Percentiles rank a stretch among this genome's conserved stretches.
Conservation (phyloP, 2,329 filamentous ascomycete species). For the Ophiognomonia clavigignenti-juglandacearum region DNA sequence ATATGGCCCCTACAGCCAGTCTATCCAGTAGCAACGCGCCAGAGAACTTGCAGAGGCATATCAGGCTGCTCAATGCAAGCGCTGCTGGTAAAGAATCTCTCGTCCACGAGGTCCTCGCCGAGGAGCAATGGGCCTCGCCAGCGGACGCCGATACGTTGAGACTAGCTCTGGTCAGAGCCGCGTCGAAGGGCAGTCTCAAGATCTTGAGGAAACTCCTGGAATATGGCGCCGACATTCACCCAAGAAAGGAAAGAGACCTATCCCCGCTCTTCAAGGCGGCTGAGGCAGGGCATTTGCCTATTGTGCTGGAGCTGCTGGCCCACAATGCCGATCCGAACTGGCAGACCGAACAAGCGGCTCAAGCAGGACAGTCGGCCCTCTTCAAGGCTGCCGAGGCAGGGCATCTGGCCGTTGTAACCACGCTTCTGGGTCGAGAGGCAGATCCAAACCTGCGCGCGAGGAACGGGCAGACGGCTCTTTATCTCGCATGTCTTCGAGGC, state of each 20-base stretch:
- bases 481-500: constrained; percentile 29
- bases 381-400: constrained; percentile 33
- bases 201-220: constrained; percentile 33
- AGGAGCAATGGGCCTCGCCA: constrained; percentile 29
- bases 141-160: constrained; percentile 32
- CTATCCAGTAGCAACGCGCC: constrained; percentile 31
- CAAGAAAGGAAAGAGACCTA: constrained; percentile 28
- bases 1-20: constrained; percentile 20
- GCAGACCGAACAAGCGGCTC: constrained; percentile 15
- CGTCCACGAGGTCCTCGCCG: constrained; percentile 30
- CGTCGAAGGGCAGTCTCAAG: constrained; percentile 29
- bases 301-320: constrained; percentile 29
- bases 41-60: constrained; percentile 27
- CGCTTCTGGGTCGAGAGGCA: constrained; percentile 28
- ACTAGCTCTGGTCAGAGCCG: constrained; percentile 32
- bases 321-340: constrained; percentile 29
- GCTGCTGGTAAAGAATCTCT: constrained; percentile 32
- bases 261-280: constrained; percentile 34
- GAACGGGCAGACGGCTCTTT: constrained; percentile 31
- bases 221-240: constrained; percentile 31
- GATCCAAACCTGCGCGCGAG: constrained; percentile 25
- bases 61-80: constrained; percentile 31
- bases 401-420: constrained; percentile 27
- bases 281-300: constrained; percentile 29
- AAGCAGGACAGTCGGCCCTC: constrained; percentile 30